Evolutionary conservation across 2,329 filamentous ascomycete genomes (phyloP), one percentile per base, ranked within the genome.

Genomic region (Albophoma yamanashiensis): DNA sequence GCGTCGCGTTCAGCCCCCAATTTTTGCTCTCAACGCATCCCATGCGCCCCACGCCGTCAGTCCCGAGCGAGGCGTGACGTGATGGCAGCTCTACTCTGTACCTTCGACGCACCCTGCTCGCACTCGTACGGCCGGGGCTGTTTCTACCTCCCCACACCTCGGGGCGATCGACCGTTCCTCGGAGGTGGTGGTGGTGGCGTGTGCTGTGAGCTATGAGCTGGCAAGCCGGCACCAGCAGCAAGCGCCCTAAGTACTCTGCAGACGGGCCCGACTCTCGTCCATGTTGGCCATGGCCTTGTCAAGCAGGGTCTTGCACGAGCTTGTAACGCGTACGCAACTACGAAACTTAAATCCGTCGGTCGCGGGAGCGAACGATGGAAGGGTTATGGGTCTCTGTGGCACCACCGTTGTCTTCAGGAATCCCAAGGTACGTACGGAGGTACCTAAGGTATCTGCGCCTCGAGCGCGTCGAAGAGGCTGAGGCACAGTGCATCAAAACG

Each of bases 141-240:
- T 53, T 36, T n/a, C 56, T 52, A 14, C n/a, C 17, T 39, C 36
- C 57, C 57, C 61, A 53, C 56, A 59, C 56, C 56, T 58, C 39
- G 57, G 55, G 58, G 61, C 39, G 61, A 62, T 62, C 59, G 57
- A 56, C 61, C 59, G 53, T 15, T 15, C 14, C 55, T 50, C 22
- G 45, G 53, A 59, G 61, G 56, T 59, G 57, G 60, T 61, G 57
- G 60, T 61, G 61, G 59, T 59, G 57, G 58, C 55, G 61, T 56
- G 56, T 58, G 50, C 20, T 43, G 53, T 61, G 61, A 59, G 50
- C 15, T 53, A 38, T 62, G 61, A 59, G 61, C 56, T 62, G 61
- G 61, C 55, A 53, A n/a, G 31, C 45, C n/a, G 43, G 42, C 42
- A 52, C 36, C n/a, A 40, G 31, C 42, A 52, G 31, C 40, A 36